These are phyloP conservation scores for Xylaria sp. DNA, from an alignment of 2,329 filamentous ascomycete genomes.

Conservation along the genomic window DNA sequence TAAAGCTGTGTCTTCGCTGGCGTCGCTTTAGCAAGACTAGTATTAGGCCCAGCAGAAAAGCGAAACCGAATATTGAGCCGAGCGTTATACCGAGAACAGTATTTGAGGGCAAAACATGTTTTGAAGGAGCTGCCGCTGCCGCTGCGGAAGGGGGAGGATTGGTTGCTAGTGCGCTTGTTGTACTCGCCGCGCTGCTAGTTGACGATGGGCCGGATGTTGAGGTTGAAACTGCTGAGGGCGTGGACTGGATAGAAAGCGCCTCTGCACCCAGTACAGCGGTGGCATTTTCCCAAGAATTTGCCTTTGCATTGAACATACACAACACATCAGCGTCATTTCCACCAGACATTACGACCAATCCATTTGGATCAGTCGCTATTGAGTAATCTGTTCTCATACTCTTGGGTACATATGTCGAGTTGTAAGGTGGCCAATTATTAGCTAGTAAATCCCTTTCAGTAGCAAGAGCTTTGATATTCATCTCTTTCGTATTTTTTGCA, in stretches of 20 bases:
- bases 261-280: constrained; percentile 67
- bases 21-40: constrained; percentile 74
- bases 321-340: constrained; percentile 75
- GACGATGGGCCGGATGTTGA: constrained; percentile 47
- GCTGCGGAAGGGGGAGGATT: constrained; percentile 41
- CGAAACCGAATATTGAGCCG: constrained; percentile 81
- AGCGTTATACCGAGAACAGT: constrained; percentile 84
- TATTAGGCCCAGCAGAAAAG: constrained; percentile 75
- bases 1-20: constrained; percentile 65
- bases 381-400: constrained; percentile 75
- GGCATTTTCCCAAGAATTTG: constrained; percentile 83
- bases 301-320: constrained; percentile 78
- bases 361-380: constrained; percentile 73
- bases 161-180: constrained; percentile 32
- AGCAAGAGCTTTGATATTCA: constrained; percentile 3
- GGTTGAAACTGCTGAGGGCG: constrained; percentile 49
- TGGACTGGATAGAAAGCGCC: constrained; percentile 50
- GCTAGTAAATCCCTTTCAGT: constrained; percentile 63
- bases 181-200: constrained; percentile 36
- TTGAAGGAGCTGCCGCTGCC: constrained; percentile 40
- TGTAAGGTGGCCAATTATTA: constrained; percentile 80
- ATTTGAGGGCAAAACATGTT: constrained; percentile 53
- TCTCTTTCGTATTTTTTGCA: constrained; percentile 40
- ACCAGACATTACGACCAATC: constrained; percentile 81
- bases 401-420: constrained; percentile 76